Percentiles rank a stretch among this genome's conserved stretches.
These are phyloP conservation scores for Parathielavia hyrcaniae DNA, from an alignment of 495 filamentous ascomycete genomes.

Conservation along the genomic window DNA sequence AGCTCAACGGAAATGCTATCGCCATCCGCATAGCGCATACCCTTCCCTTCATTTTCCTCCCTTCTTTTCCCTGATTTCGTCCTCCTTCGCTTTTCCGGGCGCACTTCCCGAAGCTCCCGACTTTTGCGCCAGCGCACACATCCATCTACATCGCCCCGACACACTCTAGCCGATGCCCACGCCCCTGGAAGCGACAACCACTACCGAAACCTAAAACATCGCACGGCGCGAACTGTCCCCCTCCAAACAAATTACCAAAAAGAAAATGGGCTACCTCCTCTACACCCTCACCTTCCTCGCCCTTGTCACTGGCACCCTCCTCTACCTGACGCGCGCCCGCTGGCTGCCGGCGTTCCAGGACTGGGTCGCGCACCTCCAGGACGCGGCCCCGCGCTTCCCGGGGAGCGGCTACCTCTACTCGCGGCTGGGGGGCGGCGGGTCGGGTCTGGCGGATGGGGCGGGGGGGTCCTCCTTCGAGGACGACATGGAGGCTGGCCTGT, in stretches of 20 bases:
- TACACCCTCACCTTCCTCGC: slow-evolving; percentile 63
- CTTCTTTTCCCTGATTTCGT: not conserved
- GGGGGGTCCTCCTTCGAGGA: slow-evolving; percentile 59
- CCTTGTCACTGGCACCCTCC: slow-evolving; percentile 53
- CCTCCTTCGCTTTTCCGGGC: not conserved
- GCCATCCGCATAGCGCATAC: not conserved
- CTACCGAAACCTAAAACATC: not conserved
- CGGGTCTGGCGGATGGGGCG: no score
- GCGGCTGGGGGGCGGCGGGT: no score
- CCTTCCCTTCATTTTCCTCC: slow-evolving; percentile 5
- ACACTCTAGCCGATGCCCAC: not conserved
- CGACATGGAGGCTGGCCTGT: slow-evolving; percentile 82
- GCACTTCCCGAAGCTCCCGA: not conserved
- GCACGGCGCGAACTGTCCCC: no score
- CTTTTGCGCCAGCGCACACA: not conserved
- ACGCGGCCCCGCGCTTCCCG: slow-evolving; percentile 36
- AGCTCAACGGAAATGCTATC: slow-evolving; percentile 6
- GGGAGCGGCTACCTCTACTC: slow-evolving; percentile 61
- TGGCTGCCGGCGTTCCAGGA: slow-evolving; percentile 64
- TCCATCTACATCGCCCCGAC: not conserved
- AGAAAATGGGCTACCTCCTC: slow-evolving; percentile 62
- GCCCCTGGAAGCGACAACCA: not conserved
- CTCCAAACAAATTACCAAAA: not conserved
- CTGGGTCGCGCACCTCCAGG: slow-evolving; percentile 30
- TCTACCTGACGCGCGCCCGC: slow-evolving; percentile 70